These are phyloP conservation scores for Neohortaea acidophila DNA, from an alignment of 495 filamentous ascomycete genomes.

Conservation along the genomic window DNA sequence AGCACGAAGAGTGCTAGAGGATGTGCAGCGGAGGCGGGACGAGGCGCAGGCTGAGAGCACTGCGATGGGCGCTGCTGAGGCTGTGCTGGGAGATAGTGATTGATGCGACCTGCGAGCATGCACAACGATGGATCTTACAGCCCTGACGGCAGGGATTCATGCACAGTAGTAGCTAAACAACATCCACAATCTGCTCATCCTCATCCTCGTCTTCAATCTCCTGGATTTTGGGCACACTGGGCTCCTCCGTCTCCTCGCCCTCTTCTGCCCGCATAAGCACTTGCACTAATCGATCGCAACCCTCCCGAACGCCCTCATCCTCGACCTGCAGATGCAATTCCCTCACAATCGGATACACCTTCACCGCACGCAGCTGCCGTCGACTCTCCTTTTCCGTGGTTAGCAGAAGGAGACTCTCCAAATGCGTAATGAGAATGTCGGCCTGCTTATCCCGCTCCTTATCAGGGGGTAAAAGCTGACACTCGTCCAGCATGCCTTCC, in stretches of 20 bases:
- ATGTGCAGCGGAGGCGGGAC: conserved; percentile 13
- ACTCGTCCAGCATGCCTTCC: conserved; percentile 63
- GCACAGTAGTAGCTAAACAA: conserved; percentile 11
- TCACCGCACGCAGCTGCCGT: conserved; percentile 53
- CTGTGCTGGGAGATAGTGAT: conserved; percentile 8
- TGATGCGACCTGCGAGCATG: neutral
- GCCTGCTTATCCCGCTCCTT: conserved; percentile 66
- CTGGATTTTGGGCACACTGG: conserved; percentile 15
- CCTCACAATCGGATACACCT: conserved; percentile 76
- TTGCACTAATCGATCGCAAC: conserved; percentile 79
- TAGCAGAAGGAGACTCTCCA: conserved; percentile 74
- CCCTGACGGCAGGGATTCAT: neutral
- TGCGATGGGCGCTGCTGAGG: conserved; percentile 11
- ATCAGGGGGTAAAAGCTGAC: conserved; percentile 75
- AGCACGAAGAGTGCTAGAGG: conserved; percentile 7
- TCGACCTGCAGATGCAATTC: conserved; percentile 70
- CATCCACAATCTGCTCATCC: conserved; percentile 34
- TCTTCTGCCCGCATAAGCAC: conserved; percentile 77
- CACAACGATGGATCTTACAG: neutral
- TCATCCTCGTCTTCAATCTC: conserved; percentile 30
- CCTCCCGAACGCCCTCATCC: conserved; percentile 68
- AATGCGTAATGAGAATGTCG: conserved; percentile 63
- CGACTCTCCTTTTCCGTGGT: conserved; percentile 64
- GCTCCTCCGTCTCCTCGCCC: conserved; percentile 22
- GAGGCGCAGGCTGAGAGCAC: conserved; percentile 11